Evolutionary conservation across 352 stramenopile species (phyloP), one percentile per base, ranked within the genome.

Genomic region (Globisporangium polare): DNA sequence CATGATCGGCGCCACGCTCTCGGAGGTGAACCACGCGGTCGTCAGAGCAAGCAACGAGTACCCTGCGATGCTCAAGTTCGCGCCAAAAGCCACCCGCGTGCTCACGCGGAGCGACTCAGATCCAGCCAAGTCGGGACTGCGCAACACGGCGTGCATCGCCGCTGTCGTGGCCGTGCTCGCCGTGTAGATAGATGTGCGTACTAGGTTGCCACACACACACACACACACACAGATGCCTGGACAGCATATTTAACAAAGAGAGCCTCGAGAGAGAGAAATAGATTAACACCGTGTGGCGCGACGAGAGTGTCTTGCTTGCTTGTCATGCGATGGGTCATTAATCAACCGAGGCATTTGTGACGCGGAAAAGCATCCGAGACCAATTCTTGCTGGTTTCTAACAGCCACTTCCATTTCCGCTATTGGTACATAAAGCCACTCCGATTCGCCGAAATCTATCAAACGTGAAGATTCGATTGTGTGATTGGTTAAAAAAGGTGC

Each of bases 101-200:
- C 61, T 42, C 13, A 42, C 60, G 52, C 53, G 47, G 17, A 60
- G 65, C 20, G 45, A 57, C 29, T 65, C 60, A 41, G 51, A 43
- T 35, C 53, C 41, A 22, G 18, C 43, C 52, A 68, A 68, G 50
- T 57, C 62, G n/a, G 60, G 20, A 5, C 35, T 77, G 12, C 69
- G 69, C 29, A 78, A 82, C 55, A 73, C 65, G 18, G 55, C 82
- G 4, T 80, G 71, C 13, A 67, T 88, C 39, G 76, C 72, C 42
- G 74, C 78, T 15, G 74, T 85, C 18, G 62, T 75, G 24, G 73
- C 73, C 22, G 68, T 67, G 41, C 59, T 80, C 22, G 66, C 67
- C 39, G 46, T 78, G 15, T 78, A 64, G 39, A 26, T 26, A 63
- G 24, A 39, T 7, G 35, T 26, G 5, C 4, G 29, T 7, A 9